Evolutionary conservation across 2,329 filamentous ascomycete genomes (phyloP), one percentile per base, ranked within the genome.

Genomic region (Paraphaeosphaeria minitans): DNA sequence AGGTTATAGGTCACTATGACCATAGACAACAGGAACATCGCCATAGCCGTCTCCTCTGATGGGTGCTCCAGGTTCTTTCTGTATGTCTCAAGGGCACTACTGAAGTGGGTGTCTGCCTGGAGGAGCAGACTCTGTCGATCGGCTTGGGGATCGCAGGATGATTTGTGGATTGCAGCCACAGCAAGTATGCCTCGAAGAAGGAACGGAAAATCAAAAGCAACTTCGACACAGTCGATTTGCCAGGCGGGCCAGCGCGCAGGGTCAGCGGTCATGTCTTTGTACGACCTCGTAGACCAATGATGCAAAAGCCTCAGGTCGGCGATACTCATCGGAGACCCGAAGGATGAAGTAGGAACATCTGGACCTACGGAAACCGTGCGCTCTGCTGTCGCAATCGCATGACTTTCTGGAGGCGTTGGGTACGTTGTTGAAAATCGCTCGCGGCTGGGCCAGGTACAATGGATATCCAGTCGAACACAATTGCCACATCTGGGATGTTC

Each of bases 21-120:
- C 9, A 68, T 63, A 2, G 70, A 70, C 9, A 72, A 55, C n/a
- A 72, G 56, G 46, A 74, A 74, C 71, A 74, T 73, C 0, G 71
- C 65, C 19, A 72, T 53, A 9, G 69, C 64, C 14, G 62, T 60
- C 16, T 69, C 68, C 7, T 55, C 33, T 9, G 24, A 62, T 4
- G 71, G 69, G 3, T 64, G 50, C 50, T 67, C 66, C 1, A 74
- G 52, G 12, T 70, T 61, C 33, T 60, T 66, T 31, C 69, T 59
- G 45, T 72, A 71, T 8, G 61, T 63, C 6, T 63, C 63, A 13
- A 74, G 56, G 35, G 69, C 65, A 12, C 60, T 66, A 35, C 65
- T 67, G 19, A 74, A 68, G n/a, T 74, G 70, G 12, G 60, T 58
- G 49, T 73, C 66, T 14, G 71, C 71, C 47, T 73, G 71, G 9